A percentile compares a stretch with the other conserved stretches of the same genome.
phyloP scores from a whole-genome alignment of 352 stramenopile species.

The Globisporangium echinulatum region DNA sequence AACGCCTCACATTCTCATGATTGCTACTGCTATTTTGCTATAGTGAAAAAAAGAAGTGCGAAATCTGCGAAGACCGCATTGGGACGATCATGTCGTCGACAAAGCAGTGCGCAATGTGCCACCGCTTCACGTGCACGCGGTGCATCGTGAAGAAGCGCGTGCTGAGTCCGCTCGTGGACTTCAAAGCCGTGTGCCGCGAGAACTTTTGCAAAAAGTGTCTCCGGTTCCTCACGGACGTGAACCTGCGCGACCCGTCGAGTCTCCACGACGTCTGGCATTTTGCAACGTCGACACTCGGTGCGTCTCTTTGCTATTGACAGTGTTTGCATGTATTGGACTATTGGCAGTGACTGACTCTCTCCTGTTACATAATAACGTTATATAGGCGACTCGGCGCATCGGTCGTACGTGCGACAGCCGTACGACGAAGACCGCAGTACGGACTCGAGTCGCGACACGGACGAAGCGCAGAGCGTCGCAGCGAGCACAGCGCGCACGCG shows the following conservation, averaged over 20 bases:
- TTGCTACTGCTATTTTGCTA: slow-evolving; percentile 6
- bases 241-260: slow-evolving; percentile 44
- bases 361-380: too few relatives aligned
- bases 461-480: slow-evolving; percentile 18
- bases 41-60: slow-evolving; percentile 37
- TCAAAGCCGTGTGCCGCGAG: slow-evolving; percentile 37
- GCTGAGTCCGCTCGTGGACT: slow-evolving; percentile 50
- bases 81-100: slow-evolving; percentile 45
- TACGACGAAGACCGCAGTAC: slow-evolving; percentile 17
- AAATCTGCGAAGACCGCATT: slow-evolving; percentile 56
- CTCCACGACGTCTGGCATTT: slow-evolving; percentile 37
- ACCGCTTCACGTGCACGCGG: slow-evolving; percentile 49
- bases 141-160: slow-evolving; percentile 62
- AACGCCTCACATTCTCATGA: neutral
- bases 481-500: neutral
- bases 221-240: slow-evolving; percentile 50
- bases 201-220: slow-evolving; percentile 71
- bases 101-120: slow-evolving; percentile 61
- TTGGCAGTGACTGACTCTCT: too few relatives aligned
- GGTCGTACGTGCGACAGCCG: slow-evolving; percentile 4
- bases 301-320: too few relatives aligned
- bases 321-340: too few relatives aligned
- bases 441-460: slow-evolving; percentile 20
- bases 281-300: slow-evolving; percentile 16
- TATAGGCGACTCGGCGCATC: slow-evolving; percentile 15